Conservation (phyloP, 805 yeast genomes). For the Saccharomycopsis selenospora region DNA sequence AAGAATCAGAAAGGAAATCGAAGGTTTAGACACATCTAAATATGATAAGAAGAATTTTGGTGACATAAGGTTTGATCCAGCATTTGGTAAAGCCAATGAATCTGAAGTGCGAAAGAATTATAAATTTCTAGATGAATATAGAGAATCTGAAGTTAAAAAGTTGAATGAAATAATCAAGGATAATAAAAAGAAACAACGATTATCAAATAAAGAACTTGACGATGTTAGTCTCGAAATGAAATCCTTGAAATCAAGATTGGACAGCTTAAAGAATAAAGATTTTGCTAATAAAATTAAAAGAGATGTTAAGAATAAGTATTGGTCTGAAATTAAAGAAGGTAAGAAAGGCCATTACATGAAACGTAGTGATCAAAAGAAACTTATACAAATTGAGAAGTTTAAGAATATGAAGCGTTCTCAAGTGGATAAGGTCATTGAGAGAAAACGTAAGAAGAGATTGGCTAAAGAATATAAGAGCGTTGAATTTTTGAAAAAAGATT, state of each 20-base stretch:
- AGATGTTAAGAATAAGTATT: conserved; percentile 48
- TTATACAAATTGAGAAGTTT: conserved; percentile 70
- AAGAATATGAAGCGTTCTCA: conserved; percentile 65
- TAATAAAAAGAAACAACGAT: conserved; percentile 35
- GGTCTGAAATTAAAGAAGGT: conserved; percentile 42
- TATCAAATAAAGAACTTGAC: conserved; percentile 39
- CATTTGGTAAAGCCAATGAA: conserved; percentile 81
- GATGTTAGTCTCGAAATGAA: conserved; percentile 51
- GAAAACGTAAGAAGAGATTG: conserved; percentile 78
- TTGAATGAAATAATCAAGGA: conserved; percentile 52
- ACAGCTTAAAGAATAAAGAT: conserved; percentile 65
- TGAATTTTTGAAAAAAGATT: conserved; percentile 29
- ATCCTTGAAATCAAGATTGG: conserved; percentile 60
- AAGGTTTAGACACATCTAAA: conserved; percentile 29
- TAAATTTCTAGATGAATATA: conserved; percentile 77
- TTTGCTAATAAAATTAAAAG: conserved; percentile 58
- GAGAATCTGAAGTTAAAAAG: conserved; percentile 62
- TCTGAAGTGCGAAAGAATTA: conserved; percentile 66
- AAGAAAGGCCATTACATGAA: conserved; percentile 54
- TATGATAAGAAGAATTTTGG: conserved; percentile 41
- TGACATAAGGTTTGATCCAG: conserved; percentile 88
- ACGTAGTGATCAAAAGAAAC: conserved; percentile 62
- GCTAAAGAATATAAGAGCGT: conserved; percentile 67
- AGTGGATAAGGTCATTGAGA: conserved; percentile 75
- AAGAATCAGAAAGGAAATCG: conserved; percentile 31